Base-by-base conservation (phyloP, 2,329 filamentous ascomycete species). In the Eutypella sp. region DNA sequence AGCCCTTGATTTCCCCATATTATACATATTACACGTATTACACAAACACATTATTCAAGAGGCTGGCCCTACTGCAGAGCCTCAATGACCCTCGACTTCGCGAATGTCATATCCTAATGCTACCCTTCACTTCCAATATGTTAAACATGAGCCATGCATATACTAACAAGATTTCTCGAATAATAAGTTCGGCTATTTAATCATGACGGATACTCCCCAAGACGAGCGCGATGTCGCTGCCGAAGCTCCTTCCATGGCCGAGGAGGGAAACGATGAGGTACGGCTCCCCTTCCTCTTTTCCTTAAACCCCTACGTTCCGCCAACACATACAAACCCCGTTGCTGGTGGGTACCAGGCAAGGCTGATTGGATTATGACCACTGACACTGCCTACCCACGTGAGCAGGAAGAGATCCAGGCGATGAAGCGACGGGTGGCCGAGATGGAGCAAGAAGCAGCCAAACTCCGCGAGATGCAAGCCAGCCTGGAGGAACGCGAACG, bases 381-480 rank as follows among this genome's bases (percentile, higher is more conserved):
- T 63, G 57, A 64, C 53, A 5, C 15, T 24, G 29, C 23, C 38
- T 54, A 43, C 42, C 41, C 40, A 41, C 44, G 44, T 38, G 24
- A 44, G 53, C 49, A 82, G 78, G 78, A 92, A 76, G 88, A 93
- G 68, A 92, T 93, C 60, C 82, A 82, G 50, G 87, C 85, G 47
- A 93, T 93, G 88, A 93, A 92, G 76, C 79, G 80, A 60, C 79
- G 87, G 57, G 87, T 93, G 52, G 87, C 86, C 53, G 88, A 93
- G 72, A 93, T 93, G 88, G 88, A 93, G 71, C 87, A 89, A 60
- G 88, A 93, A 73, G 88, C 88, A 5, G 85, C 85, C 48, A 91
- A 91, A 69, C 78, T 93, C 44, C 81, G 88, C 55, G 88, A 92
- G 68, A 91, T 93, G 87, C 88, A 93, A 66, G 84, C 84, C 45